Conservation (phyloP, 148 eudicot species). For the Limonium bicolor region DNA sequence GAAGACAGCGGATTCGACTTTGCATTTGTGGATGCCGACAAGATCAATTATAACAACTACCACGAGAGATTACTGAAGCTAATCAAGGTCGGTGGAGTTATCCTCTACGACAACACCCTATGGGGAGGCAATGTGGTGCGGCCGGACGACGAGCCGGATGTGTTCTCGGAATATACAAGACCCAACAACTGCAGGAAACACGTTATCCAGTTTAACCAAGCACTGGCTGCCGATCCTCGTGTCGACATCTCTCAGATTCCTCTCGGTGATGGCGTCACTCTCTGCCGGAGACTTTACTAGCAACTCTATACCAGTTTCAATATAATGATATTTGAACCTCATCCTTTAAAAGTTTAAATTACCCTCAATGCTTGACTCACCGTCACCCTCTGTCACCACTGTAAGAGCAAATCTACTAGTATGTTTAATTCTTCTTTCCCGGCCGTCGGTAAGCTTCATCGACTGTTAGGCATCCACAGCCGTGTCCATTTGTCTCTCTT, state of each 20-base stretch:
- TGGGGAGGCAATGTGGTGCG: conserved; percentile 18
- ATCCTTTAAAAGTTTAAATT: too few relatives aligned
- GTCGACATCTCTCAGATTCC: conserved; percentile 15
- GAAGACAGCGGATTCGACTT: conserved; percentile 20
- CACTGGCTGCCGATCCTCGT: conserved; percentile 12
- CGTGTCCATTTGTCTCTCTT: too few relatives aligned
- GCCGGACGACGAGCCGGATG: conserved; percentile 9
- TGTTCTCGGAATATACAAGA: conserved; percentile 8
- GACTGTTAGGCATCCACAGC: too few relatives aligned
- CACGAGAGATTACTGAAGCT: conserved; percentile 16
- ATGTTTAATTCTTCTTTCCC: too few relatives aligned
- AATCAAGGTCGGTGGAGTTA: conserved; percentile 22
- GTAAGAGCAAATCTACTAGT: too few relatives aligned
- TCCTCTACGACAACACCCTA: conserved; percentile 25
- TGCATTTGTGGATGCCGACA: conserved; percentile 27
- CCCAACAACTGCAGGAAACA: conserved; percentile 5
- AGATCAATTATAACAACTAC: conserved; percentile 19
- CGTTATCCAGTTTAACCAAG: conserved; percentile 14
- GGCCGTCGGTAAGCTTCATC: too few relatives aligned
- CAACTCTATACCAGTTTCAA: too few relatives aligned
- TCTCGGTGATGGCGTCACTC: conserved; percentile 19
- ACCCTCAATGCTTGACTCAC: too few relatives aligned
- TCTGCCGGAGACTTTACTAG: conserved; percentile 17
- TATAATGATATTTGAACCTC: too few relatives aligned
- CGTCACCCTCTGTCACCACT: too few relatives aligned